A percentile compares a stretch with the other conserved stretches of the same genome.
These are phyloP conservation scores for Aegilops longissima DNA, from an alignment of 176 grass and related monocot species.

Conservation along the genomic window DNA sequence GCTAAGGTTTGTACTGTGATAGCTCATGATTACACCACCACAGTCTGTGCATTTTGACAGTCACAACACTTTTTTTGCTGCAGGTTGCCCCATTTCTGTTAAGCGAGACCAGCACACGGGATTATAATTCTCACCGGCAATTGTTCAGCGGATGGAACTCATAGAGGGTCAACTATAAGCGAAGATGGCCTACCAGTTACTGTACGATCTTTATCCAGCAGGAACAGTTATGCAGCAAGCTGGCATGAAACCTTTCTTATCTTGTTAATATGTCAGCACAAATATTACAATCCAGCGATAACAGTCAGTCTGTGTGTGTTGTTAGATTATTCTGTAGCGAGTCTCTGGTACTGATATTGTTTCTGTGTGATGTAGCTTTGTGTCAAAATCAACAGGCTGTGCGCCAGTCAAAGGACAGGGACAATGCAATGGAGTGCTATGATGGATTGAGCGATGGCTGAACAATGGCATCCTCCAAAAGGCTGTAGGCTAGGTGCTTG, in stretches of 20 bases:
- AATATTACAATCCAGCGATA: neutral
- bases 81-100: slow-evolving; percentile 15
- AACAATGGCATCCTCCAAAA: slow-evolving; percentile 28
- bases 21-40: slow-evolving; percentile 12
- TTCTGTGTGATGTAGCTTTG: slow-evolving; percentile 4
- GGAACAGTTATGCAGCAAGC: slow-evolving; percentile 24
- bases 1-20: neutral
- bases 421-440: slow-evolving; percentile 4
- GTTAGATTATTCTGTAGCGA: slow-evolving; percentile 1
- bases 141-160: slow-evolving; percentile 5
- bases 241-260: neutral
- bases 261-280: neutral
- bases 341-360: neutral
- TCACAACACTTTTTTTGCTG: neutral
- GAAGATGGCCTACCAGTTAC: slow-evolving; percentile 8
- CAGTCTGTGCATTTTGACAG: neutral
- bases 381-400: slow-evolving; percentile 13
- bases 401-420: slow-evolving; percentile 8
- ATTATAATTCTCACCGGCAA: neutral
- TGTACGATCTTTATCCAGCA: slow-evolving; percentile 3
- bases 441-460: neutral
- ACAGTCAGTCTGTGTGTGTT: slow-evolving; percentile 16
- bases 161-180: neutral
- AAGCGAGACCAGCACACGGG: neutral
- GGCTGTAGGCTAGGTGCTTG: slow-evolving; percentile 1